Evolutionary conservation across 2,329 filamentous ascomycete species (phyloP), one percentile per base, ranked within the genome.

Genomic region (Xylaria sp.): DNA sequence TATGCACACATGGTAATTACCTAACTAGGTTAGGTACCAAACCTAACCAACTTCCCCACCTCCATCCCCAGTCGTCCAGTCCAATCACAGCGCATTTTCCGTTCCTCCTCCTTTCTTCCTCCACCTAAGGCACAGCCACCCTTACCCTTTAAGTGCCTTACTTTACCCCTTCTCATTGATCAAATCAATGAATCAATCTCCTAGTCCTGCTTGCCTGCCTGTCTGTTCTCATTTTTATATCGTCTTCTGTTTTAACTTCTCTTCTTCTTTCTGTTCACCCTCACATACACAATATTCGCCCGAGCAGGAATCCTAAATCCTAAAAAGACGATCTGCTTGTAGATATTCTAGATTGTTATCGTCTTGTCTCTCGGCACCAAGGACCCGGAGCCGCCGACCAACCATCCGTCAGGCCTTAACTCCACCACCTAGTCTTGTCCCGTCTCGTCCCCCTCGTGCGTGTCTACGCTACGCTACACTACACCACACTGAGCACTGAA

Each of bases 91-190:
- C 8, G 28, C 51, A n/a, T 54, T 6, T 37, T 31, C 52, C 52
- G 7, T 10, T 12, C 52, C 54, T 39, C 37, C 34, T 56, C 46
- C 28, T 67, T 60, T 68, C 50, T 52, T 57, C 48, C 20, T 56
- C 28, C 58, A 59, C 39, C 48, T 31, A 55, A 58, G 56, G 39
- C 56, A 58, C 56, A 58, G 39, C 56, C 56, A 58, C 56, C 39
- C 56, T 46, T 41, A 12, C 55, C 37, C 39, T n/a, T 55, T 37
- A 37, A 8, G 34, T 37, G 13, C 54, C 34, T 48, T 63, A 20
- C 23, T 46, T 25, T 50, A 50, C 46, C 44, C 52, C 39, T 62
- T 54, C 39, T 55, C 52, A 48, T 51, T 41, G 57, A 51, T 58
- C 39, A 46, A 31, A 46, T 58, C 39, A 58, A 46, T 46, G 23